Evolutionary conservation across 1,284 basidiomycete species (phyloP).

Genomic region (Apiotrichum domesticum): DNA sequence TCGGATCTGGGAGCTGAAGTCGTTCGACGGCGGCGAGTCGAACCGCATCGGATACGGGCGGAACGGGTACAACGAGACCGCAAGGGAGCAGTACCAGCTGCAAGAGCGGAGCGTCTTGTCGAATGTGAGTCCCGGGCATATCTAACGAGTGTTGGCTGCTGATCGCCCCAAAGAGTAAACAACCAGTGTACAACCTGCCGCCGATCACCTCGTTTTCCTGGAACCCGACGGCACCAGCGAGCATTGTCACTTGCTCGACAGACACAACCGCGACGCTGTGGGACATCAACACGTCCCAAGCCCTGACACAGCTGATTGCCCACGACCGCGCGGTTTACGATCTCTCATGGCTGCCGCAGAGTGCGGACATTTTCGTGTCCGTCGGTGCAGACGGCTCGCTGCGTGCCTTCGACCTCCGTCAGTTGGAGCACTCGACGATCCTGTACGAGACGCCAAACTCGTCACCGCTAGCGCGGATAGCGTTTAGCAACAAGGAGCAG

Average conservation of each 20-base stretch:
- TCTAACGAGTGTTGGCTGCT: background rate
- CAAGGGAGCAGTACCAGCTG: conserved; percentile 54
- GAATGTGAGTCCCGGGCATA: conserved; percentile 7
- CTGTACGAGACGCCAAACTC: conserved; percentile 80
- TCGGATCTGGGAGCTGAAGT: conserved; percentile 75
- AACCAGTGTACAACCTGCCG: conserved; percentile 59
- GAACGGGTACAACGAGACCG: conserved; percentile 35
- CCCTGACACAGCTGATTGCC: conserved; percentile 94
- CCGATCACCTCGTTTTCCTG: conserved; percentile 93
- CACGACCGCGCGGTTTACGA: conserved; percentile 87
- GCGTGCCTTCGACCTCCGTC: conserved; percentile 92
- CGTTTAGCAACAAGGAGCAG: conserved; percentile 54
- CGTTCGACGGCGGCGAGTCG: conserved; percentile 25
- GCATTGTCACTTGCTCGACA: conserved; percentile 91
- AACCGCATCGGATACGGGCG: conserved; percentile 51
- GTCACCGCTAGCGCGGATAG: conserved; percentile 72
- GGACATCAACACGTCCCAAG: conserved; percentile 94
- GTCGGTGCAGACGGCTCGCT: conserved; percentile 96
- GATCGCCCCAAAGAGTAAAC: conserved; percentile 63
- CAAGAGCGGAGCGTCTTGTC: conserved; percentile 53
- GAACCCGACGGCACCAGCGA: conserved; percentile 80
- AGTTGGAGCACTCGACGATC: conserved; percentile 96
- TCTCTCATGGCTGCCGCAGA: conserved; percentile 90
- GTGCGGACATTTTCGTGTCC: conserved; percentile 94
- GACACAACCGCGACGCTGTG: conserved; percentile 94